Evolutionary conservation across 2,329 filamentous ascomycete genomes (phyloP), one percentile per base, ranked within the genome.

Genomic region (Fusarium sp.): DNA sequence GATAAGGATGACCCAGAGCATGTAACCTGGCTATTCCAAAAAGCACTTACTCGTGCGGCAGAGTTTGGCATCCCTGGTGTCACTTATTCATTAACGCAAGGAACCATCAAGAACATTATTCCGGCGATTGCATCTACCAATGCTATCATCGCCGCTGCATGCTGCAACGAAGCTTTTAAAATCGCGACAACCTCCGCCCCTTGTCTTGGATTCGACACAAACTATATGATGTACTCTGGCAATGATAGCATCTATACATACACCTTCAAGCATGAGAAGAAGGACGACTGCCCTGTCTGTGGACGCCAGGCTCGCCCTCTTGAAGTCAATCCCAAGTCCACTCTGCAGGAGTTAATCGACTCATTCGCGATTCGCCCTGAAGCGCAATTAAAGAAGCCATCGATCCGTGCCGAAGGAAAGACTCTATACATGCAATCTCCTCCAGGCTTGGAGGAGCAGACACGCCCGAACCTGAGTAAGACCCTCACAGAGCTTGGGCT

Each of bases 141-240:
- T 81, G 96, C 96, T 64, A 96, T 99, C 77, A 93, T 99, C 73
- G 96, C 96, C 3, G 96, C 96, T 3, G 93, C 94, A 59, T 98
- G 96, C 83, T 98, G 96, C 83, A 98, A 97, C 75, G 96, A 99
- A 83, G 96, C 95, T 4, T 91, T 98, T 84, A 99, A 99, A 84
- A 94, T 99, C 71, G 93, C 93, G 46, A 97, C 94, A 19, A 90
- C 88, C 54, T 90, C 92, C 42, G 96, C 96, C 37, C 94, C 96
- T 0, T 92, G 91, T 72, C 87, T 99, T 21, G 93, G 93, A 18
- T 87, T 90, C 72, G 91, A 92, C 49, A 92, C 92, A 63, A 97
- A 97, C 81, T 99, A 99, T 85, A 98, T 98, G 95, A 97, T 98
- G 94, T 99, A 99, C 82, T 97, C 94, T 18, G 96, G 97, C 52